phyloP scores from a whole-genome alignment of 2,329 filamentous ascomycete genomes.

The Onygena corvina region DNA sequence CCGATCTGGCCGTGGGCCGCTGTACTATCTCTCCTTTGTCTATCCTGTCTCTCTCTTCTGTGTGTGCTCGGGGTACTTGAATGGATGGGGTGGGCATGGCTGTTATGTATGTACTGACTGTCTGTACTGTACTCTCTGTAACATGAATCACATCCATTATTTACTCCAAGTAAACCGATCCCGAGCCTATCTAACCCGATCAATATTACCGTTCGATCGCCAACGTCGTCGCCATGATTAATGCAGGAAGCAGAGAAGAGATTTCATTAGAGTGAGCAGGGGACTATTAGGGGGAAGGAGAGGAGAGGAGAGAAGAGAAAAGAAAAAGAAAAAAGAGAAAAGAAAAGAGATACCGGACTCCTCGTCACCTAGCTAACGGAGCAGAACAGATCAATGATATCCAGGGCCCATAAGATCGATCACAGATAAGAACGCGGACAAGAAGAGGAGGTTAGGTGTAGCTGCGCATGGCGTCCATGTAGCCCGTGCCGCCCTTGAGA shows the following conservation, averaged over 20 bases:
- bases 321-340: background rate
- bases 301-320: background rate
- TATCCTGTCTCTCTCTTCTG: background rate
- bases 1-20: background rate
- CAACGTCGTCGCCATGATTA: background rate
- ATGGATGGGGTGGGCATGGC: too few species aligned
- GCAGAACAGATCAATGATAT: too few species aligned
- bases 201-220: too few species aligned
- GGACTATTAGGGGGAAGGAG: background rate
- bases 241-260: background rate
- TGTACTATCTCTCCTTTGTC: conserved; percentile 3
- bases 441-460: conserved; percentile 41
- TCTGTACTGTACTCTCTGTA: too few species aligned
- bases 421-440: background rate
- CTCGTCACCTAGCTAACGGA: too few species aligned
- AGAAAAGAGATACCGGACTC: too few species aligned
- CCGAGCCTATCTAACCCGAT: too few species aligned
- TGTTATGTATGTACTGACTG: too few species aligned
- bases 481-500: conserved; percentile 67
- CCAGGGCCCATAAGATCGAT: too few species aligned
- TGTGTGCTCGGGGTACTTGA: too few species aligned
- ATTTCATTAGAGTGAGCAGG: background rate
- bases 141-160: too few species aligned
- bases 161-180: too few species aligned
- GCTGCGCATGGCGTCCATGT: conserved; percentile 71